Conservation (phyloP, 306 rosid species). For the Citrullus mucosospermus region DNA sequence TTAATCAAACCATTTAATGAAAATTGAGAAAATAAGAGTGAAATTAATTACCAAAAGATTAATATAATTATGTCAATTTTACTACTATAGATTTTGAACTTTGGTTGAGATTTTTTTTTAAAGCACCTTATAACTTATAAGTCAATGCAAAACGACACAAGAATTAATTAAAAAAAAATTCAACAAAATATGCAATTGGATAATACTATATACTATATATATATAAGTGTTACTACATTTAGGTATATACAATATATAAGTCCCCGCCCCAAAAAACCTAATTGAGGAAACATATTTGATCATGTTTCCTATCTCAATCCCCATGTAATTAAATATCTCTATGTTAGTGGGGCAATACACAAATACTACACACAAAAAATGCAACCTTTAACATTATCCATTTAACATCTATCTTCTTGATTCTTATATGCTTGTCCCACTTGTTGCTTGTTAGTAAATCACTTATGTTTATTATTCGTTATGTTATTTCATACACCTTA, state of each 20-base stretch:
- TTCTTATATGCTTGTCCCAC: slow-evolving; percentile 1
- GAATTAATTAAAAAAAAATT: too few species aligned
- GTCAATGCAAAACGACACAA: background rate
- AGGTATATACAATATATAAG: background rate
- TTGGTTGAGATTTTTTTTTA: too few species aligned
- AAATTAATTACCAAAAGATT: too few species aligned
- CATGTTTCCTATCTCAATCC: background rate
- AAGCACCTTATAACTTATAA: too few species aligned
- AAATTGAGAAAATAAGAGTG: background rate
- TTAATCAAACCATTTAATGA: background rate
- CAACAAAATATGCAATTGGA: too few species aligned
- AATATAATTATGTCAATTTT: too few species aligned
- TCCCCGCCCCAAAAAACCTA: background rate
- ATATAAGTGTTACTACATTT: too few species aligned
- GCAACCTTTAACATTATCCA: background rate
- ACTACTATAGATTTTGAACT: too few species aligned
- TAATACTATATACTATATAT: too few species aligned
- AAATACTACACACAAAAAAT: background rate
- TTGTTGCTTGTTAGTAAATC: background rate
- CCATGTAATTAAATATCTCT: background rate
- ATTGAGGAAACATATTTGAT: background rate
- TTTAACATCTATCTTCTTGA: background rate
- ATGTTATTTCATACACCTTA: background rate
- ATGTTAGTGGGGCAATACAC: background rate
- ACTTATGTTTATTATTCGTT: background rate